phyloP scores from a whole-genome alignment of 225 moss, liverwort and hornwort species.

The Anthoceros angustus region DNA sequence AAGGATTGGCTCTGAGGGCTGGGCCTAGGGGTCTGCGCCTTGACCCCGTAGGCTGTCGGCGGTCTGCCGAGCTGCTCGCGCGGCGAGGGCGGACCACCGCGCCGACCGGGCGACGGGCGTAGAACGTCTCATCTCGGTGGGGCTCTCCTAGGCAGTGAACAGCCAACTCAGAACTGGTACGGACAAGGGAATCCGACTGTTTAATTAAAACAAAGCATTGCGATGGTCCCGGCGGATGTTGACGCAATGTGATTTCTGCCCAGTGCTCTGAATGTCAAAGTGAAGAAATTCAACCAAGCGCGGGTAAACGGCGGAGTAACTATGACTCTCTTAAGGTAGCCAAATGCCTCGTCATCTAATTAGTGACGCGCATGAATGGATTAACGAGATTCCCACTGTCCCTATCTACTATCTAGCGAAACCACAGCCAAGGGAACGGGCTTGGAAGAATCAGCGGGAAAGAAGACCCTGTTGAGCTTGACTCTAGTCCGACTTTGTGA shows the following conservation, averaged over 20 bases:
- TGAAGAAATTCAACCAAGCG: constrained; percentile 6
- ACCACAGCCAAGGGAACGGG: too few species aligned
- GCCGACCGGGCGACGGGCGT: neutral
- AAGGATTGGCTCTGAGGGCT: constrained; percentile 15
- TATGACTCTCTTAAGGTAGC: constrained; percentile 7
- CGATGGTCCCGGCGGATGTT: constrained; percentile 2
- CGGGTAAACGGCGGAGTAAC: constrained; percentile 6
- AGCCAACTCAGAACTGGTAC: constrained; percentile 2
- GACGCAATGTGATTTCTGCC: constrained; percentile 5
- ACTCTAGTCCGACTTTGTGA: too few species aligned
- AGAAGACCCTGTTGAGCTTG: too few species aligned
- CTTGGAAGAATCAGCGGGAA: too few species aligned
- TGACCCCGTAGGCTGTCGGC: constrained; percentile 5
- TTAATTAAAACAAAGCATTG: constrained; percentile 6
- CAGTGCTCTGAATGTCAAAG: constrained; percentile 5
- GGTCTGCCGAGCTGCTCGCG: constrained; percentile 8
- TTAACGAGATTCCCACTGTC: too few species aligned
- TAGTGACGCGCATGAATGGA: too few species aligned
- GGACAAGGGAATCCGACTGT: constrained; percentile 6
- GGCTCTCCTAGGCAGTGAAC: constrained; percentile 1
- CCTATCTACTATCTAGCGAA: too few species aligned
- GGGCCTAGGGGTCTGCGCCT: constrained; percentile 4
- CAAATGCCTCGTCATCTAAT: constrained; percentile 11
- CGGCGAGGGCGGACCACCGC: constrained; percentile 1
- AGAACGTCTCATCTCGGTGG: neutral